phyloP scores from a whole-genome alignment of 2,329 filamentous ascomycete species.

The Epichloe bromicola region DNA sequence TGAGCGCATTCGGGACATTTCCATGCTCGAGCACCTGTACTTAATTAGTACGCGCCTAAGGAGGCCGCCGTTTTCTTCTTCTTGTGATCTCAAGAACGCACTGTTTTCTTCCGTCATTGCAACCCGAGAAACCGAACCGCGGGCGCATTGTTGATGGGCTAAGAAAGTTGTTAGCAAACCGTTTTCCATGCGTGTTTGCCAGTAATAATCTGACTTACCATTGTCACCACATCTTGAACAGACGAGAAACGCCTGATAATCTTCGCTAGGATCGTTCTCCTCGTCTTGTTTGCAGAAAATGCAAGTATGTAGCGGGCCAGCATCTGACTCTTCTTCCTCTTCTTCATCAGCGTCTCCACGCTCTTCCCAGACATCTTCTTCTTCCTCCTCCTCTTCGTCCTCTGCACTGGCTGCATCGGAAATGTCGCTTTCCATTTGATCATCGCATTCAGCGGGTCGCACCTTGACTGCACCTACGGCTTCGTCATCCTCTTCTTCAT shows the following conservation, averaged over 20 bases:
- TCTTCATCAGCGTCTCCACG: constrained; percentile 5
- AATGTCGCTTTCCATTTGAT: constrained; percentile 35
- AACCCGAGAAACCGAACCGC: constrained; percentile 36
- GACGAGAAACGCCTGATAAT: constrained; percentile 66
- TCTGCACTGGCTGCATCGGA: constrained; percentile 34
- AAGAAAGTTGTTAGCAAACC: constrained; percentile 28
- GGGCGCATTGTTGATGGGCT: constrained; percentile 89
- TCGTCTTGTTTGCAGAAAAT: constrained; percentile 77
- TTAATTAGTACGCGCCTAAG: constrained; percentile 12
- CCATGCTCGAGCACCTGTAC: constrained; percentile 31
- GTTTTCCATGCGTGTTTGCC: constrained; percentile 8
- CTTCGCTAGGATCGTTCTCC: constrained; percentile 68
- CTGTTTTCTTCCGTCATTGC: constrained; percentile 21
- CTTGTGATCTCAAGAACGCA: constrained; percentile 9
- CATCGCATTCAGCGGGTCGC: constrained; percentile 33
- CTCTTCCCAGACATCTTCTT: constrained; percentile 12
- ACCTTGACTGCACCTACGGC: constrained; percentile 45
- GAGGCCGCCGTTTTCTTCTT: background rate
- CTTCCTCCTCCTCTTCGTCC: constrained; percentile 14
- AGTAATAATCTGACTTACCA: constrained; percentile 43
- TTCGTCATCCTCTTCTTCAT: constrained; percentile 25
- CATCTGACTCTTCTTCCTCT: constrained; percentile 4
- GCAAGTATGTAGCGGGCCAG: constrained; percentile 25
- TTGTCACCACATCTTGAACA: constrained; percentile 72
- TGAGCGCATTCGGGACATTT: constrained; percentile 36